Evolutionary conservation across 1,284 basidiomycete species (phyloP).

Genomic region (Sporisorium reilianum): DNA sequence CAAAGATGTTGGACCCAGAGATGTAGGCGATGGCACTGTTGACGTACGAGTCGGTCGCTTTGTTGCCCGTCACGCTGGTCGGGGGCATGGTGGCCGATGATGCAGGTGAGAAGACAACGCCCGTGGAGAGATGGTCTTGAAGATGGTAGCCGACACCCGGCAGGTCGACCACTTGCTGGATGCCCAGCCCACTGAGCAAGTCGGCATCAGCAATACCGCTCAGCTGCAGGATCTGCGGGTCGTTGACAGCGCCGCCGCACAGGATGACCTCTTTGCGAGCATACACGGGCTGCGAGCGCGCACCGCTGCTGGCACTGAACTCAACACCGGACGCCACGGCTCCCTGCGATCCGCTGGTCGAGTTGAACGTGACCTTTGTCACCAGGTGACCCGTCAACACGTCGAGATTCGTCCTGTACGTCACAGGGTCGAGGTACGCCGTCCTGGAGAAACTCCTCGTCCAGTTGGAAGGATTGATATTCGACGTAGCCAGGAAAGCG

Average conservation of each 20-base stretch:
- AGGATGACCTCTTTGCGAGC: constrained; percentile 71
- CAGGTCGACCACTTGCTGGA: constrained; percentile 62
- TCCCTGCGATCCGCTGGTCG: constrained; percentile 66
- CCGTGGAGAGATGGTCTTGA: constrained; percentile 67
- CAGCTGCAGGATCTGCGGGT: constrained; percentile 71
- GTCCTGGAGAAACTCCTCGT: constrained; percentile 78
- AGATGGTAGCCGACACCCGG: constrained; percentile 70
- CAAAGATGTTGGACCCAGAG: constrained; percentile 74
- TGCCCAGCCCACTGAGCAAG: constrained; percentile 72
- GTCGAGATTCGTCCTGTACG: constrained; percentile 76
- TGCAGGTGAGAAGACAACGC: constrained; percentile 23
- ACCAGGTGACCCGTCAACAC: constrained; percentile 76
- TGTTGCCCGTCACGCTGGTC: constrained; percentile 55
- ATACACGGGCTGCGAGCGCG: constrained; percentile 50
- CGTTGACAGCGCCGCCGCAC: constrained; percentile 71
- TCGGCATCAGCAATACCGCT: constrained; percentile 72
- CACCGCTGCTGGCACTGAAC: constrained; percentile 59
- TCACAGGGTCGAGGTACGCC: constrained; percentile 78
- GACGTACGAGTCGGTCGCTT: constrained; percentile 75
- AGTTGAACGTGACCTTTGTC: constrained; percentile 76
- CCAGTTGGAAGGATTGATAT: constrained; percentile 77
- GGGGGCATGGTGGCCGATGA: constrained; percentile 69
- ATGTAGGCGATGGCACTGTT: constrained; percentile 79
- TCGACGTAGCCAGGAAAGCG: constrained; percentile 75
- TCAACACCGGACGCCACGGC: constrained; percentile 73